Base-by-base conservation (phyloP, 805 yeast genomes). In the Wickerhamiella domercqiae region DNA sequence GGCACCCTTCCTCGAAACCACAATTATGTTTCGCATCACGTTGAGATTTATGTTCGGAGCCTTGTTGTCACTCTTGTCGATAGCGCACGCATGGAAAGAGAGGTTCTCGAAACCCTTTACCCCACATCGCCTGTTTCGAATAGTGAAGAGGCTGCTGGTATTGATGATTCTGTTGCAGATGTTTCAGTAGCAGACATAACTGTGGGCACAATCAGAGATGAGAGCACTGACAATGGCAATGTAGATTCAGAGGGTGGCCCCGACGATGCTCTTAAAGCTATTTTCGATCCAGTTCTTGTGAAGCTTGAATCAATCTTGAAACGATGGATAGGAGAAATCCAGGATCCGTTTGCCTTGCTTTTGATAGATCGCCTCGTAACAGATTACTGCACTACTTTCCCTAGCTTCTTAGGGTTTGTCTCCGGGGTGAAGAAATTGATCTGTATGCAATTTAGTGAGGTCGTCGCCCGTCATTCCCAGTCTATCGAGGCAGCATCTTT, bases 391-490 rank as follows among this genome's bases (percentile, higher is more conserved):
- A 70, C 69, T 39, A n/a, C n/a, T n/a, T 72, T 78, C 2, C 86
- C 93, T 0, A 73, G 73, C 4, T 60, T 75, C 54, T 82, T 76
- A 44, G 79, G 73, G 41, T 80, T 78, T 53, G 64, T 78, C 45
- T 74, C 78, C 47, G 62, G 71, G 13, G 73, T 78, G 44, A 56
- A 75, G 43, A 69, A 82, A 36, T 55, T 68, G 3, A 59, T 87
- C 32, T 90, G 97, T 97, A 94, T 96, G 0, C 73, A 70, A 41
- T 79, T 86, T 50, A 86, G 84, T 49, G 66, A 64, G 33, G 62
- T 82, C 24, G 68, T 86, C 30, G 95, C 84, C 53, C 59, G 70
- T 24, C 81, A 87, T 48, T 77, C 94, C 48, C 78, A 74, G 16
- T 70, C 75, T 35, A 60, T 83, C 54, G 75, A 78, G 43, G 70